A percentile compares a stretch with the other conserved stretches of the same genome.
phyloP scores from a whole-genome alignment of 1,284 basidiomycete genomes.

The Malassezia cuniculi region DNA sequence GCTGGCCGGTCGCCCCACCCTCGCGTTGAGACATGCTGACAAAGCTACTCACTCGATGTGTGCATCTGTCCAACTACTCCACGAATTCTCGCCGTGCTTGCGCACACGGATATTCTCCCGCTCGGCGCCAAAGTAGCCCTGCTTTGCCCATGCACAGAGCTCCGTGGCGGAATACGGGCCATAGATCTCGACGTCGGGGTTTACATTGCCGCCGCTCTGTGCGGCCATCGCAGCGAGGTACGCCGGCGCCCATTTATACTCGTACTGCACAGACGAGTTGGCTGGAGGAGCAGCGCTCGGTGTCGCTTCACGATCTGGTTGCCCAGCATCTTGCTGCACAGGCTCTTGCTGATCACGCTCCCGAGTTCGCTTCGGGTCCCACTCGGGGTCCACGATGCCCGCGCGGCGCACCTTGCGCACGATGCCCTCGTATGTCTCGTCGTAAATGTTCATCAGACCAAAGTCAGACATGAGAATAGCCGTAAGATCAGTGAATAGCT shows the following conservation, averaged over 20 bases:
- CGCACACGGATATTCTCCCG: constrained; percentile 30
- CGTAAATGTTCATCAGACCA: constrained; percentile 38
- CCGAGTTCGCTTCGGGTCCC: constrained; percentile 26
- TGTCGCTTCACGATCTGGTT: not conserved
- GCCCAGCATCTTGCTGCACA: not conserved
- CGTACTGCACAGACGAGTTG: constrained; percentile 11
- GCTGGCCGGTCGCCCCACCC: no score
- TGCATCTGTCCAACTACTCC: no score
- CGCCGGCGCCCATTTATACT: constrained; percentile 36
- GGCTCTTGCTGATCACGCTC: constrained; percentile 2
- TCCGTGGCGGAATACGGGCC: constrained; percentile 29
- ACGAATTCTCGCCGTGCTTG: no score
- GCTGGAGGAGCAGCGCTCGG: not conserved
- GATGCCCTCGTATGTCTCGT: constrained; percentile 33
- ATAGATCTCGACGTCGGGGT: constrained; percentile 27
- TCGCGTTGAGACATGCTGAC: no score
- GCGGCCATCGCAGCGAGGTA: constrained; percentile 29
- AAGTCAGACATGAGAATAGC: constrained; percentile 34
- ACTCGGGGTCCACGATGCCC: constrained; percentile 29
- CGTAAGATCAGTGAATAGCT: constrained; percentile 29
- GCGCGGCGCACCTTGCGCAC: constrained; percentile 29
- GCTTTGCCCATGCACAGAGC: constrained; percentile 24
- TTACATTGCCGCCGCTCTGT: constrained; percentile 12
- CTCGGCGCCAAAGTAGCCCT: constrained; percentile 36
- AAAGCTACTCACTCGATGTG: no score